Evolutionary conservation across 345 rosid species (phyloP).

Genomic region (Bruguiera parviflora): DNA sequence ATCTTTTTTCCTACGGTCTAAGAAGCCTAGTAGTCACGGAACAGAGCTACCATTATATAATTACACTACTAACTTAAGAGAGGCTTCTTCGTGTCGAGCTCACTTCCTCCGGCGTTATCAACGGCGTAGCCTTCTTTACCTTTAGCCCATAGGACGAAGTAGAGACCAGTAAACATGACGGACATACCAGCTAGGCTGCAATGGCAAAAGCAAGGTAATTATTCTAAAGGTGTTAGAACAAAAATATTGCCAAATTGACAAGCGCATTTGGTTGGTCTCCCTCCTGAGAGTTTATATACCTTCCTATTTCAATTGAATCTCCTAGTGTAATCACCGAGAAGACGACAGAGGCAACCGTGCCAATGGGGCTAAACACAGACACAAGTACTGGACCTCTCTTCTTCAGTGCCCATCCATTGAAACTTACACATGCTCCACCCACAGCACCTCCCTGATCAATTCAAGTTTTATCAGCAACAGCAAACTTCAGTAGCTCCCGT

Average conservation of each 20-base stretch:
- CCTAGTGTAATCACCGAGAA: slow-evolving; percentile 59
- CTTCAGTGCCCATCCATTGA: slow-evolving; percentile 93
- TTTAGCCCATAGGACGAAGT: slow-evolving; percentile 89
- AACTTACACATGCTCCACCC: slow-evolving; percentile 69
- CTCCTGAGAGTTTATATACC: slow-evolving; percentile 37
- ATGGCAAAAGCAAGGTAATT: not conserved
- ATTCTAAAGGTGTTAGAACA: too few relatives aligned
- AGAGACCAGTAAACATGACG: slow-evolving; percentile 74
- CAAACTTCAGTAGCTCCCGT: too few relatives aligned
- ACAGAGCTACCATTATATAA: not conserved
- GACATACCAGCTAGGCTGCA: slow-evolving; percentile 81
- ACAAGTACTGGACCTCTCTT: slow-evolving; percentile 86
- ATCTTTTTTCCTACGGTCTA: not conserved
- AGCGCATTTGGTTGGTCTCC: too few relatives aligned
- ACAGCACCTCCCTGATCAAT: slow-evolving; percentile 55
- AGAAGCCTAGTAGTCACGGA: not conserved
- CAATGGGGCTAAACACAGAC: slow-evolving; percentile 81
- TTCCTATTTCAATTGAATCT: slow-evolving; percentile 57
- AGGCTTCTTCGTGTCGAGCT: slow-evolving; percentile 58
- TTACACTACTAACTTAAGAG: slow-evolving; percentile 46
- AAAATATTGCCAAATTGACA: too few relatives aligned
- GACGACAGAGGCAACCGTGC: slow-evolving; percentile 57
- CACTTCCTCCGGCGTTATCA: slow-evolving; percentile 34
- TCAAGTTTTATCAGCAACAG: not conserved
- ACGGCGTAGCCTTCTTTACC: slow-evolving; percentile 54